Evolutionary conservation across 2,329 filamentous ascomycete species (phyloP).

Genomic region (Talaromyces sp.): DNA sequence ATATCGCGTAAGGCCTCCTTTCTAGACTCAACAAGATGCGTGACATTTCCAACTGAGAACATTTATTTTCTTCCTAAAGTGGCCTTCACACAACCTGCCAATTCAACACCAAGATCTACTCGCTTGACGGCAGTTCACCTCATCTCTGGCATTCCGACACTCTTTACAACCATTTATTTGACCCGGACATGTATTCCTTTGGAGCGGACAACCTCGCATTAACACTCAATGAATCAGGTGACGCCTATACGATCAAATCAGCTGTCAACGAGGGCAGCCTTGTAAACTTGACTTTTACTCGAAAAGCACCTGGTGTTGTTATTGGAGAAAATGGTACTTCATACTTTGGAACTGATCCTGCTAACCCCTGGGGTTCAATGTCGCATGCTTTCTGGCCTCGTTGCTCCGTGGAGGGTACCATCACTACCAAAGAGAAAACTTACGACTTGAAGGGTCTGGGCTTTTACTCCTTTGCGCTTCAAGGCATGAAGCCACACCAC

Average conservation of each 20-base stretch:
- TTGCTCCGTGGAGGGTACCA: slow-evolving; percentile 72
- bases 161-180: slow-evolving; percentile 74
- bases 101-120: slow-evolving; percentile 92
- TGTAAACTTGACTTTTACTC: slow-evolving; percentile 79
- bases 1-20: slow-evolving; percentile 67
- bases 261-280: slow-evolving; percentile 72
- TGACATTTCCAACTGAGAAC: not conserved
- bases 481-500: slow-evolving; percentile 99
- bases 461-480: slow-evolving; percentile 77
- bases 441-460: slow-evolving; percentile 77
- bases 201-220: slow-evolving; percentile 80
- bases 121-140: slow-evolving; percentile 64
- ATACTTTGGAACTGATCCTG: slow-evolving; percentile 78
- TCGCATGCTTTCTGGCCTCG: slow-evolving; percentile 92
- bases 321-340: slow-evolving; percentile 78
- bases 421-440: slow-evolving; percentile 74
- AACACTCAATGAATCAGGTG: slow-evolving; percentile 79
- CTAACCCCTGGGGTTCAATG: slow-evolving; percentile 87
- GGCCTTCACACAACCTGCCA: slow-evolving; percentile 86
- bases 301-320: slow-evolving; percentile 72
- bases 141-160: slow-evolving; percentile 80
- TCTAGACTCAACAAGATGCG: not conserved
- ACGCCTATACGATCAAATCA: slow-evolving; percentile 82
- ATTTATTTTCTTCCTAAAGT: slow-evolving; percentile 42
- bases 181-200: slow-evolving; percentile 75